These are phyloP conservation scores for Xylaria hypoxylon DNA, from an alignment of 2,329 filamentous ascomycete species.

Conservation along the genomic window DNA sequence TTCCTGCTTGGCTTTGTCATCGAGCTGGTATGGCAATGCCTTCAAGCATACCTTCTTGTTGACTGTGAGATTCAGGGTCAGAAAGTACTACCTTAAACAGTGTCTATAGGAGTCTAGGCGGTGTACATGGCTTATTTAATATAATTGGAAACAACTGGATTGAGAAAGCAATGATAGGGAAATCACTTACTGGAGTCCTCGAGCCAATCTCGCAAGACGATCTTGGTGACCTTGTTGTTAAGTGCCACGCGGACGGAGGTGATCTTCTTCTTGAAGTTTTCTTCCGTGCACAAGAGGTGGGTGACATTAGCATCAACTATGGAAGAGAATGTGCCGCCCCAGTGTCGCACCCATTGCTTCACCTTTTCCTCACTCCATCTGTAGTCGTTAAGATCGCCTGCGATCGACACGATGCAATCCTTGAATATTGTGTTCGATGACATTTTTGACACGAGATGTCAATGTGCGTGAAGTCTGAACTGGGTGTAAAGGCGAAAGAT, in stretches of 20 bases:
- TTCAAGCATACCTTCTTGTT: constrained; percentile 43
- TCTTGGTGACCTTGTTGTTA: constrained; percentile 50
- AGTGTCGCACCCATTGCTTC: constrained; percentile 71
- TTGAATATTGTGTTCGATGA: constrained; percentile 55
- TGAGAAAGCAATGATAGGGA: neutral
- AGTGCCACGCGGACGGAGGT: constrained; percentile 59
- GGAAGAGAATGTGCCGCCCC: constrained; percentile 69
- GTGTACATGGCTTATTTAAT: no score
- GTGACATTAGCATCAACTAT: constrained; percentile 69
- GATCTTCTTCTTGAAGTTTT: constrained; percentile 66
- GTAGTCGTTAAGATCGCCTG: constrained; percentile 66
- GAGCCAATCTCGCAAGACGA: constrained; percentile 66
- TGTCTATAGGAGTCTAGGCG: neutral
- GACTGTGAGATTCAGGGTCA: constrained; percentile 35
- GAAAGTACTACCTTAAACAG: neutral
- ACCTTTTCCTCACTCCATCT: constrained; percentile 65
- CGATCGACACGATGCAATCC: constrained; percentile 65
- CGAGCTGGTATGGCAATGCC: constrained; percentile 59
- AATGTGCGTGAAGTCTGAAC: neutral
- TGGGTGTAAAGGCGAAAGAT: neutral
- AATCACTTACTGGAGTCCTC: constrained; percentile 56
- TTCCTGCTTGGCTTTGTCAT: constrained; percentile 26
- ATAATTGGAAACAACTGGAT: neutral
- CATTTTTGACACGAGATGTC: neutral
- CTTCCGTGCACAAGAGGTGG: constrained; percentile 75